Conservation (phyloP, 1,284 basidiomycete species). For the Xerocomus minutiporus region DNA sequence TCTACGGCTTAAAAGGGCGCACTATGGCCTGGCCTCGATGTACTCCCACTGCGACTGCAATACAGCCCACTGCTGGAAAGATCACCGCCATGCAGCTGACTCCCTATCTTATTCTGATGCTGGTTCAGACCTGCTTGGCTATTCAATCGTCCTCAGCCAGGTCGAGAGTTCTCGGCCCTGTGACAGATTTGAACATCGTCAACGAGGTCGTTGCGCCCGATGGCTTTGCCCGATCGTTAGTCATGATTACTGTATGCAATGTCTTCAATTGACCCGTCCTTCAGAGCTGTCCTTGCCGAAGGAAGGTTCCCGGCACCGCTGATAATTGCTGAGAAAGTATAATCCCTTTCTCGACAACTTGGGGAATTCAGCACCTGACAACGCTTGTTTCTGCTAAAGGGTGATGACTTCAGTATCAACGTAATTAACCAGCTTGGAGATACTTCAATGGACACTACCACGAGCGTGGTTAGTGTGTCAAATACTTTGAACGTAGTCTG, state of each 20-base stretch:
- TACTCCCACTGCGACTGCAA: neutral
- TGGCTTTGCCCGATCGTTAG: conserved; percentile 22
- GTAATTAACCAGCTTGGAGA: conserved; percentile 33
- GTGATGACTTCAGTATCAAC: conserved; percentile 30
- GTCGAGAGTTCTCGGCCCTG: conserved; percentile 12
- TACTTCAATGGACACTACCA: conserved; percentile 29
- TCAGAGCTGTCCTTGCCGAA: conserved; percentile 20
- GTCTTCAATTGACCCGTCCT: neutral
- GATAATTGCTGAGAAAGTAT: conserved; percentile 31
- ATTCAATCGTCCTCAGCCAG: neutral
- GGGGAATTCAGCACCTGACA: neutral
- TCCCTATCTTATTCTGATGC: neutral
- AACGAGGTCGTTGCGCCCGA: conserved; percentile 20
- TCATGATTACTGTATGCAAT: neutral
- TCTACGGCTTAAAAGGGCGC: neutral
- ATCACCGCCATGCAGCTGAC: neutral
- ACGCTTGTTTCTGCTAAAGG: conserved; percentile 14
- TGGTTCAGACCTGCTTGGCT: neutral
- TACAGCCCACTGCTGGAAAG: no score
- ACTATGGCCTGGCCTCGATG: neutral
- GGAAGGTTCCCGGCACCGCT: conserved; percentile 34
- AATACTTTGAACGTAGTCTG: conserved; percentile 4
- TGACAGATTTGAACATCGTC: no score
- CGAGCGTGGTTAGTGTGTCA: conserved; percentile 25
- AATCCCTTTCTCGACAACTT: neutral